Evolutionary conservation across 164 flowering plant genomes (phyloP).

Genomic region (Santalum album): DNA sequence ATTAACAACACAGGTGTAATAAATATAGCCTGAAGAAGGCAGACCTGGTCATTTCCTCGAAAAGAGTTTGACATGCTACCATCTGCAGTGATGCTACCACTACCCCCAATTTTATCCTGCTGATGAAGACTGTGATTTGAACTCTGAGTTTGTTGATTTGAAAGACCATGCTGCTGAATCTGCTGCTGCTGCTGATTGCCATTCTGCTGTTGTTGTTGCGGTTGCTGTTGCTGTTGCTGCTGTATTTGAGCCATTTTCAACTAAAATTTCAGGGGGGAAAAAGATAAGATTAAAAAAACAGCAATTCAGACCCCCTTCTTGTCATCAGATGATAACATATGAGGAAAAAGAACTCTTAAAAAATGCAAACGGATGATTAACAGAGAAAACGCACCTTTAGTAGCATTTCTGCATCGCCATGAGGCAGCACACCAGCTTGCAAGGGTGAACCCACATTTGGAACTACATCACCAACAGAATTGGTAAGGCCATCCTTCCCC

Average conservation of each 20-base stretch:
- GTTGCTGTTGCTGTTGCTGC: conserved; percentile 69
- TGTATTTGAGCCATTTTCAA: conserved; percentile 75
- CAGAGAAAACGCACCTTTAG: conserved; percentile 46
- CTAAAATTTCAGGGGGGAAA: conserved; percentile 20
- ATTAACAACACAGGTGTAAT: neutral
- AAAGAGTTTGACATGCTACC: conserved; percentile 84
- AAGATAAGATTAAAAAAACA: too few species aligned
- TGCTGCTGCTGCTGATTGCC: conserved; percentile 44
- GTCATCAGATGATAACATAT: too few species aligned
- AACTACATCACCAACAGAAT: conserved; percentile 72
- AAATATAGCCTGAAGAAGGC: conserved; percentile 9
- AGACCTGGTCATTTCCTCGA: conserved; percentile 93
- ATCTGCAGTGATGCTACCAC: conserved; percentile 65
- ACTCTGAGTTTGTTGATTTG: conserved; percentile 68
- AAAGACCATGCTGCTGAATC: conserved; percentile 69
- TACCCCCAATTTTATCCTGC: conserved; percentile 72
- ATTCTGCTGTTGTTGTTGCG: conserved; percentile 29
- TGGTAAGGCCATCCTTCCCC: conserved; percentile 70
- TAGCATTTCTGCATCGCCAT: conserved; percentile 73
- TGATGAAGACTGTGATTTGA: conserved; percentile 67
- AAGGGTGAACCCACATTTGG: conserved; percentile 73
- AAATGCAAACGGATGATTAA: neutral
- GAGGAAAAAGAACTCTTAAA: neutral
- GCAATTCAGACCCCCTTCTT: too few species aligned
- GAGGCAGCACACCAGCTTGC: conserved; percentile 54